These are phyloP conservation scores for Podospora tetraspora DNA, from an alignment of 495 filamentous ascomycete genomes.

Conservation along the genomic window DNA sequence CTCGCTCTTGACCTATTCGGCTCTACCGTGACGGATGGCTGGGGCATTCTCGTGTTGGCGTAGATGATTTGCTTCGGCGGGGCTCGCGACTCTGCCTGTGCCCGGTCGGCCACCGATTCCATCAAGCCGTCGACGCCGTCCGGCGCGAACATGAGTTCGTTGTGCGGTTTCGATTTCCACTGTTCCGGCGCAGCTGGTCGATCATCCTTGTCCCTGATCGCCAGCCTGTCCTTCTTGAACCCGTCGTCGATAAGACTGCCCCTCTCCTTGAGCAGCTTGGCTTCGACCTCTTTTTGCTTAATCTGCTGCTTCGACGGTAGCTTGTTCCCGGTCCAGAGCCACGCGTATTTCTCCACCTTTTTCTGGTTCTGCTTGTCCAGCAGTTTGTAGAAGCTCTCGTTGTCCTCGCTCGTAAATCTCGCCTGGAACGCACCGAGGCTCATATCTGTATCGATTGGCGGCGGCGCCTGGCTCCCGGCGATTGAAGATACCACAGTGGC, in stretches of 20 bases:
- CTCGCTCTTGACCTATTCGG: conserved; percentile 45
- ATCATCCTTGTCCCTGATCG: conserved; percentile 57
- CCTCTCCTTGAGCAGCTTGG: conserved; percentile 39
- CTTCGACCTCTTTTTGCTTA: conserved; percentile 66
- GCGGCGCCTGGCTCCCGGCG: conserved; percentile 21
- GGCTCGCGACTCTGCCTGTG: conserved; percentile 65
- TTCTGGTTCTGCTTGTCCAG: conserved; percentile 89
- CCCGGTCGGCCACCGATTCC: conserved; percentile 61
- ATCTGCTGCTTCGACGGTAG: conserved; percentile 81
- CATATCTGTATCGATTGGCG: conserved; percentile 67
- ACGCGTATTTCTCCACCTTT: conserved; percentile 72
- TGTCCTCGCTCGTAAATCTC: conserved; percentile 94
- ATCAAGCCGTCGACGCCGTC: conserved; percentile 62
- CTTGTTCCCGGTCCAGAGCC: conserved; percentile 86
- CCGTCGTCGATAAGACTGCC: conserved; percentile 44
- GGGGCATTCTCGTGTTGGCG: conserved; percentile 72
- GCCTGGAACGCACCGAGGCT: conserved; percentile 79
- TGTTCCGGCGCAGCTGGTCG: conserved; percentile 73
- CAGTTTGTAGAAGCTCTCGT: conserved; percentile 88
- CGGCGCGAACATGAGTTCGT: conserved; percentile 84
- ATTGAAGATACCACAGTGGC: conserved; percentile 49
- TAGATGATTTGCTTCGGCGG: conserved; percentile 74
- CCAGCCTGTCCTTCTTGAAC: conserved; percentile 48
- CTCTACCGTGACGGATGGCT: conserved; percentile 26
- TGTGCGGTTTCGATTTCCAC: conserved; percentile 69